phyloP scores from a whole-genome alignment of 78 protist species.

The Neovahlkampfia damariscottae region DNA sequence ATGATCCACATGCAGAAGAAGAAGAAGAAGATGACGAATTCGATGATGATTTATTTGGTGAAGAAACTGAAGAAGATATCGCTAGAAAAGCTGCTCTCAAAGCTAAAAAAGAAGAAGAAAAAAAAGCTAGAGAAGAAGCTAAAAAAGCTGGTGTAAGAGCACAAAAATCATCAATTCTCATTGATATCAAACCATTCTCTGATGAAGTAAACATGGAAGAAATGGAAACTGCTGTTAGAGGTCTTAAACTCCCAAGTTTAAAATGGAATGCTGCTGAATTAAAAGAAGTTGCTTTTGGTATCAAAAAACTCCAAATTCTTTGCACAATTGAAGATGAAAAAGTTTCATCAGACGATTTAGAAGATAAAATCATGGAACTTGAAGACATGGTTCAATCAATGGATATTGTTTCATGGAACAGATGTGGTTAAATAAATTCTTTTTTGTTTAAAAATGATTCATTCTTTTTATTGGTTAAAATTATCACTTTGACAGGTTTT shows the following conservation, averaged over 20 bases:
- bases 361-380: not conserved
- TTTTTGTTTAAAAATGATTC: too few species aligned
- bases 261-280: not conserved
- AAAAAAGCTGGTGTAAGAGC: not conserved
- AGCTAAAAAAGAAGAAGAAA: not conserved
- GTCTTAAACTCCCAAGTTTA: not conserved
- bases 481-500: too few species aligned
- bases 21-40: too few species aligned
- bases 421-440: too few species aligned
- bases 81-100: not conserved
- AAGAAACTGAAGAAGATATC: not conserved
- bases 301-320: not conserved
- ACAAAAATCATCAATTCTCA: not conserved
- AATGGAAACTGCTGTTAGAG: not conserved
- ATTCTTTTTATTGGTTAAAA: too few species aligned
- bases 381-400: not conserved
- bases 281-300: not conserved
- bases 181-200: not conserved
- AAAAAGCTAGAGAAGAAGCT: not conserved
- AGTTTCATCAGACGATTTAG: not conserved
- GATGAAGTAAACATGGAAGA: not conserved
- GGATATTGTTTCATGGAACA: not conserved
- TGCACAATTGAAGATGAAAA: not conserved
- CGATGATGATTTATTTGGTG: not conserved
- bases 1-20: too few species aligned